These are phyloP conservation scores for Cytospora piceicola DNA, from an alignment of 2,329 filamentous ascomycete genomes.

Conservation along the genomic window DNA sequence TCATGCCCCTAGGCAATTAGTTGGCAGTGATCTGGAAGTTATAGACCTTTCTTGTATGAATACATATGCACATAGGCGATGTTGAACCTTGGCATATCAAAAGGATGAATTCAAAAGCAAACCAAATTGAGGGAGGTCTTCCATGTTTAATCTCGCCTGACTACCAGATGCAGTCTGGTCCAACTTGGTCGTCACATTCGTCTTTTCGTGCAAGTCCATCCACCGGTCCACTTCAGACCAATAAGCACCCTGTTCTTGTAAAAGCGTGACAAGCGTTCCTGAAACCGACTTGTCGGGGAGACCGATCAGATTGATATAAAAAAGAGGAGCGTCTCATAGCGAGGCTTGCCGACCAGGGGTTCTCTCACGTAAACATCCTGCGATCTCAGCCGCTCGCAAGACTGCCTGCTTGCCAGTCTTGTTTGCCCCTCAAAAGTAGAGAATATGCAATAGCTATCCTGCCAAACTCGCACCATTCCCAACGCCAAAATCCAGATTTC, in stretches of 20 bases:
- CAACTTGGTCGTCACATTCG: constrained; percentile 1
- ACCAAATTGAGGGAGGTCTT: constrained; percentile 14
- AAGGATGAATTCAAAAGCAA: not conserved
- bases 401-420: not conserved
- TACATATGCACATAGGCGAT: not conserved
- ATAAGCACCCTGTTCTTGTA: not conserved
- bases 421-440: not conserved
- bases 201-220: not conserved
- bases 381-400: not conserved
- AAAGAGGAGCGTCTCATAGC: not conserved
- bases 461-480: constrained; percentile 12
- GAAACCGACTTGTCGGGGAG: not conserved
- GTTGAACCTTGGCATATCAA: not conserved
- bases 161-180: constrained; percentile 17
- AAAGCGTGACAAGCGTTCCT: not conserved
- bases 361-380: not conserved
- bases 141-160: constrained; percentile 11
- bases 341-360: not conserved
- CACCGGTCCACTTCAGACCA: not conserved
- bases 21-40: not conserved
- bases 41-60: not conserved
- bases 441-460: constrained; percentile 1
- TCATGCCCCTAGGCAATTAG: not conserved
- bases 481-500: constrained; percentile 15
- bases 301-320: not conserved